Percentiles rank a stretch among this genome's conserved stretches.
Conservation (phyloP, 129 eudicot genomes). For the Artemisia argyi region DNA sequence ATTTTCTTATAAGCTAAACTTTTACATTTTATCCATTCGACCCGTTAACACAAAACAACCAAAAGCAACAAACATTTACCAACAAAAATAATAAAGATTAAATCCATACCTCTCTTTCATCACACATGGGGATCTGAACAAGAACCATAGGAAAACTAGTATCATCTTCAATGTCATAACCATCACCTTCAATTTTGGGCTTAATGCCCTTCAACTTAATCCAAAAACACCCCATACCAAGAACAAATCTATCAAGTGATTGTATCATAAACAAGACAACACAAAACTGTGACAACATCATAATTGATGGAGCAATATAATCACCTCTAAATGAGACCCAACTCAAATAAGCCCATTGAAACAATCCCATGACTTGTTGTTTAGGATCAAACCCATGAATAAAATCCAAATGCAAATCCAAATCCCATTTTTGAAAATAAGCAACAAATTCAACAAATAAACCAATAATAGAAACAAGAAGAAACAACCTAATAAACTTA, state of each 20-base stretch:
- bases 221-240: constrained; percentile 80
- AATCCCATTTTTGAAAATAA: constrained; percentile 73
- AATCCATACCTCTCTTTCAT: constrained; percentile 77
- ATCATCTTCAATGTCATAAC: constrained; percentile 61
- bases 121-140: constrained; percentile 96
- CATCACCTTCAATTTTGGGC: constrained; percentile 55
- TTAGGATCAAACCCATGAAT: constrained; percentile 45
- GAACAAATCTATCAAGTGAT: constrained; percentile 70
- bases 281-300: constrained; percentile 58
- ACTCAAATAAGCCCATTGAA: constrained; percentile 67
- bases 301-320: constrained; percentile 65
- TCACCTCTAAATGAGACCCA: constrained; percentile 74
- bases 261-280: constrained; percentile 84
- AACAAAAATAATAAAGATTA: neutral
- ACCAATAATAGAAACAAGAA: constrained; percentile 58
- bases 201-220: constrained; percentile 68
- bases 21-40: neutral
- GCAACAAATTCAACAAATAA: constrained; percentile 63
- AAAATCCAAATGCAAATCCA: constrained; percentile 70
- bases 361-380: constrained; percentile 47
- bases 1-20: neutral
- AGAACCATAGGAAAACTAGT: constrained; percentile 80
- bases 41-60: neutral
- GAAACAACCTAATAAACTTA: constrained; percentile 60
- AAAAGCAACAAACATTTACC: neutral